These are phyloP conservation scores for Allantophomopsis cytisporea DNA, from an alignment of 2,329 filamentous ascomycete genomes.

Conservation along the genomic window DNA sequence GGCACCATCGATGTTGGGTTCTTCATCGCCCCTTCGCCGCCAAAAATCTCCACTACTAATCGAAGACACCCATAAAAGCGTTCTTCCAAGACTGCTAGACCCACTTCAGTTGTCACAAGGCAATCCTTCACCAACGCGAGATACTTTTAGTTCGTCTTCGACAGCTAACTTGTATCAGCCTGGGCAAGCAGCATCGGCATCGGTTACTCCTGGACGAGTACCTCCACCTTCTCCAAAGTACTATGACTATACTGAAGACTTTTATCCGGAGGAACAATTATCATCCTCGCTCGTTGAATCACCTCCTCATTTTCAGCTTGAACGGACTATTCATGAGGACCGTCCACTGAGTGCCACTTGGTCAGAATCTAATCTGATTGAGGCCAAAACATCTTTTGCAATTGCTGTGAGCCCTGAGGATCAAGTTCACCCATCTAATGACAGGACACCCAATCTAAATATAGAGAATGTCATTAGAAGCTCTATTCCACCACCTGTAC, in stretches of 20 bases:
- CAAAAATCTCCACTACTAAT: conserved; percentile 4
- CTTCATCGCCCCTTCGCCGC: not conserved
- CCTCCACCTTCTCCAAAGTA: conserved; percentile 15
- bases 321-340: not conserved
- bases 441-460: not conserved
- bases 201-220: conserved; percentile 14
- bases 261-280: conserved; percentile 12
- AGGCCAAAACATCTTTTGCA: not conserved
- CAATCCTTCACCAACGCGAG: conserved; percentile 16
- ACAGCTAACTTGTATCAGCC: conserved; percentile 11
- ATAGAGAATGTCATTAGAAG: not conserved
- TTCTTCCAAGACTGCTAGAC: too few relatives aligned
- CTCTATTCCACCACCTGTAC: not conserved
- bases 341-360: not conserved
- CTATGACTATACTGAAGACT: conserved; percentile 21
- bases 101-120: conserved; percentile 4
- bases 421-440: not conserved
- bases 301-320: not conserved
- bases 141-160: conserved; percentile 16
- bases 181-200: conserved; percentile 8
- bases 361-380: not conserved
- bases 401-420: not conserved
- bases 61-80: too few relatives aligned
- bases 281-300: not conserved
- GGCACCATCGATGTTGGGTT: not conserved